A percentile compares a stretch with the other conserved stretches of the same genome.
Evolutionary conservation across 1,284 basidiomycete species (phyloP).

Genomic region (Amylostereum chailletii): DNA sequence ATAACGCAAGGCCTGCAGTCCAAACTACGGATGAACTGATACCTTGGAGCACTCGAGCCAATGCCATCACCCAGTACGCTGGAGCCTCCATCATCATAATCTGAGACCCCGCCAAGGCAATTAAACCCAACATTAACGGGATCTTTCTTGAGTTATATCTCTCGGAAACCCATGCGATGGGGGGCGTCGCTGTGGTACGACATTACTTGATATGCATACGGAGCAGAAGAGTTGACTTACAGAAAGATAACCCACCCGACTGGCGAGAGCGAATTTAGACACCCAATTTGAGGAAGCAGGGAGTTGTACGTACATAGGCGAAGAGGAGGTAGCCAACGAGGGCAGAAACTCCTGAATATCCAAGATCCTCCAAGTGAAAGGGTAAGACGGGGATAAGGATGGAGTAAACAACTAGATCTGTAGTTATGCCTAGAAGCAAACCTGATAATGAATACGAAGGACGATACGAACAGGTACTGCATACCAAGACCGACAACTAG

Average conservation of each 20-base stretch:
- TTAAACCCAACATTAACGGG: constrained; percentile 53
- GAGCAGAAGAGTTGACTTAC: constrained; percentile 11
- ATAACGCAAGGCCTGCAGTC: constrained; percentile 65
- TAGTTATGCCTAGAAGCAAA: constrained; percentile 40
- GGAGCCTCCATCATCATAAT: constrained; percentile 74
- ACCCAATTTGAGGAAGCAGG: neutral
- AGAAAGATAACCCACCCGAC: constrained; percentile 26
- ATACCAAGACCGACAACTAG: constrained; percentile 10
- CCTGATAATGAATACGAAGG: neutral
- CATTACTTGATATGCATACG: neutral
- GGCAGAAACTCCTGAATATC: constrained; percentile 43
- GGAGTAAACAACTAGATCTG: constrained; percentile 60
- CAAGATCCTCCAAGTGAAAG: constrained; percentile 54
- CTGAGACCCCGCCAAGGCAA: constrained; percentile 48
- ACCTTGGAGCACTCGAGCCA: constrained; percentile 68
- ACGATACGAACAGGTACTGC: neutral
- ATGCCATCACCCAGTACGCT: constrained; percentile 60
- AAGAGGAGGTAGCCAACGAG: constrained; percentile 65
- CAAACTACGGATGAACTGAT: constrained; percentile 68
- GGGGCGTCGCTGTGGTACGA: constrained; percentile 47
- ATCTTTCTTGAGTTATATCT: constrained; percentile 41
- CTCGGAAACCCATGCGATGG: constrained; percentile 64
- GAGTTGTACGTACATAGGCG: constrained; percentile 37
- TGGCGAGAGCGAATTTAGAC: constrained; percentile 5
- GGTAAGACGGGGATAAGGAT: constrained; percentile 71